Evolutionary conservation across 768 basidiomycete species (phyloP).

Genomic region (Mycena galericulata): DNA sequence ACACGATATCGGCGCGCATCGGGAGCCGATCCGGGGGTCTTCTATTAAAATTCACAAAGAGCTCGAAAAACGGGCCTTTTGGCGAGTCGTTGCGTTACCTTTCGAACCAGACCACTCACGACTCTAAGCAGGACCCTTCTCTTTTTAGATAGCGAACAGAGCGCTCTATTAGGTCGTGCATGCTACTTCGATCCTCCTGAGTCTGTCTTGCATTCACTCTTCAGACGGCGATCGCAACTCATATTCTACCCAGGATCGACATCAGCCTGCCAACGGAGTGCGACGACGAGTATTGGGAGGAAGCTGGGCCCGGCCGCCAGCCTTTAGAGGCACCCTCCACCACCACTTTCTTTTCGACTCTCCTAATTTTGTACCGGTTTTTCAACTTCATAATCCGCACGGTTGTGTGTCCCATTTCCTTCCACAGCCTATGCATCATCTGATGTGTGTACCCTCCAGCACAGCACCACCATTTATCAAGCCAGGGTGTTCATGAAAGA

Average conservation of each 20-base stretch:
- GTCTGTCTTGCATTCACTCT: background rate
- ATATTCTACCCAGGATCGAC: background rate
- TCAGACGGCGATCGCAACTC: background rate
- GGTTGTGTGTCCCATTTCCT: background rate
- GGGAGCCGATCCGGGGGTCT: background rate
- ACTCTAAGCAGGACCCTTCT: background rate
- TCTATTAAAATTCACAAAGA: background rate
- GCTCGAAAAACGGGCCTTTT: conserved; percentile 16
- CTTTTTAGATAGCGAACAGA: background rate
- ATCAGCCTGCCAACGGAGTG: background rate
- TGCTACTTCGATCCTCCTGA: background rate
- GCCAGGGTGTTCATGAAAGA: fast-evolving
- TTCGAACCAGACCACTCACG: background rate
- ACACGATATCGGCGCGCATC: conserved; percentile 13
- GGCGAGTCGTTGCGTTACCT: background rate
- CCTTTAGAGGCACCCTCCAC: background rate
- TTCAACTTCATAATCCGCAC: background rate
- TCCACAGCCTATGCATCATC: background rate
- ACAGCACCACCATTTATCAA: background rate
- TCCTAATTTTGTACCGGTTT: conserved; percentile 5
- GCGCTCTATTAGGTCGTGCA: background rate
- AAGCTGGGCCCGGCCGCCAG: background rate
- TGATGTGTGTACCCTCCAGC: background rate
- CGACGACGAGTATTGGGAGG: conserved; percentile 4
- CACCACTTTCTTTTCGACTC: background rate